Evolutionary conservation across 2,329 filamentous ascomycete species (phyloP).

Genomic region (Colletotrichum karsti): DNA sequence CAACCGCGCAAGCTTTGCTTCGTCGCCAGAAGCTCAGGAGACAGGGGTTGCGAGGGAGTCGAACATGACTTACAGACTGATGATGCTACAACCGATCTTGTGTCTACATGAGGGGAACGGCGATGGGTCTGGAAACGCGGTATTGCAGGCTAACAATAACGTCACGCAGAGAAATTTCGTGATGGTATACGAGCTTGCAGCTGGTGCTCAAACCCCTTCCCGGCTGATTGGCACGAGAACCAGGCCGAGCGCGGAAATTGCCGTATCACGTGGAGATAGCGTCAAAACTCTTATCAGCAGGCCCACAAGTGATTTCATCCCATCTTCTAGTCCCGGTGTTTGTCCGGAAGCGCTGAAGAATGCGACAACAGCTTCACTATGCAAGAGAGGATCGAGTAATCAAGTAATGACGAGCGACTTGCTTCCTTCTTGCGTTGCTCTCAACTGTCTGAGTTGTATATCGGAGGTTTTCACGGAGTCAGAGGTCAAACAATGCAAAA

Average conservation of each 20-base stretch:
- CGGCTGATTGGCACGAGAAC: constrained; percentile 17
- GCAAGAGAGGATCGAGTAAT: too few relatives aligned
- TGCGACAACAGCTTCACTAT: neutral
- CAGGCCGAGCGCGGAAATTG: neutral
- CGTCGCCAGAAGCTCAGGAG: neutral
- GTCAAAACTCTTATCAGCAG: neutral
- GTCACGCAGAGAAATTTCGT: constrained; percentile 20
- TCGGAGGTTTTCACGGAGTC: too few relatives aligned
- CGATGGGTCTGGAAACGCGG: neutral
- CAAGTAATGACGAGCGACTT: too few relatives aligned
- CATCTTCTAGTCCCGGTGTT: neutral
- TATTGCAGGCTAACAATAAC: neutral
- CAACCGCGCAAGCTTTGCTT: constrained; percentile 25
- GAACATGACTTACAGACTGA: constrained; percentile 25
- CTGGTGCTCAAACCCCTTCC: constrained; percentile 23
- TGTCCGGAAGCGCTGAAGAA: neutral
- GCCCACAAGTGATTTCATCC: neutral
- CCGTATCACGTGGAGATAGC: constrained; percentile 26
- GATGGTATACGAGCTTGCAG: constrained; percentile 15
- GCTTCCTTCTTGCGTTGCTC: too few relatives aligned
- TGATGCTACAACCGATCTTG: neutral
- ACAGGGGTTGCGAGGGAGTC: neutral
- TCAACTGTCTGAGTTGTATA: too few relatives aligned
- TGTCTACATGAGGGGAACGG: constrained; percentile 22
- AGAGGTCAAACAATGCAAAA: too few relatives aligned